Evolutionary conservation across 768 basidiomycete species (phyloP).

Genomic region (Thelephora ganbajun): DNA sequence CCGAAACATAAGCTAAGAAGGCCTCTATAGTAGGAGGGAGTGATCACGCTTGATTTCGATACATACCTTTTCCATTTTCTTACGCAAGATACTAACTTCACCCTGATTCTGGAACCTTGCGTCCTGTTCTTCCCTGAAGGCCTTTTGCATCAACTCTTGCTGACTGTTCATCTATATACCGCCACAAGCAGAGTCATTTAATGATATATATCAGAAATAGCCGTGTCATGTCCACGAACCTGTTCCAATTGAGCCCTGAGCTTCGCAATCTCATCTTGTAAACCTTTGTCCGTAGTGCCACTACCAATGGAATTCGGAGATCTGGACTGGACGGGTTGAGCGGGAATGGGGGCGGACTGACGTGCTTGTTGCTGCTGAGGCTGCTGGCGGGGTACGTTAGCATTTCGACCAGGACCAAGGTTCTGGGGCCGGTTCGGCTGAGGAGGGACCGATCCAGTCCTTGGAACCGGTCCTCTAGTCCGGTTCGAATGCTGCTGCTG

Average conservation of each 20-base stretch:
- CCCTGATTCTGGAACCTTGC: conserved; percentile 49
- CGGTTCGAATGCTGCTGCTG: no score
- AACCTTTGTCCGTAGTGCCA: background rate
- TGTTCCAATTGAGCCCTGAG: conserved; percentile 28
- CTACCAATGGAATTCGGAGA: background rate
- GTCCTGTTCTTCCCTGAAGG: conserved; percentile 33
- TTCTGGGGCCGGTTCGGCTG: no score
- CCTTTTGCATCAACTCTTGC: conserved; percentile 31
- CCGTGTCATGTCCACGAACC: conserved; percentile 26
- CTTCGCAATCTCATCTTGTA: conserved; percentile 7
- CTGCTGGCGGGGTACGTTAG: no score
- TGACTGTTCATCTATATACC: conserved; percentile 32
- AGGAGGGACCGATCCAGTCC: no score
- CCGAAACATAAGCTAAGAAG: background rate
- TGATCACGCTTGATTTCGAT: background rate
- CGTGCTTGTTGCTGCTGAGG: background rate
- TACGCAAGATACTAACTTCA: conserved; percentile 54
- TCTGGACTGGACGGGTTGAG: background rate
- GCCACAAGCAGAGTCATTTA: no score
- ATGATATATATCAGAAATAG: no score
- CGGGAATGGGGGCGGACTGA: background rate
- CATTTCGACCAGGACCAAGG: no score
- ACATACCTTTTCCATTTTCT: conserved; percentile 52
- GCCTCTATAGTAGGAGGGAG: background rate
- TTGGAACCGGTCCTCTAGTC: no score